Evolutionary conservation across 2,329 filamentous ascomycete species (phyloP).

Genomic region (Aspergillus bombycis): DNA sequence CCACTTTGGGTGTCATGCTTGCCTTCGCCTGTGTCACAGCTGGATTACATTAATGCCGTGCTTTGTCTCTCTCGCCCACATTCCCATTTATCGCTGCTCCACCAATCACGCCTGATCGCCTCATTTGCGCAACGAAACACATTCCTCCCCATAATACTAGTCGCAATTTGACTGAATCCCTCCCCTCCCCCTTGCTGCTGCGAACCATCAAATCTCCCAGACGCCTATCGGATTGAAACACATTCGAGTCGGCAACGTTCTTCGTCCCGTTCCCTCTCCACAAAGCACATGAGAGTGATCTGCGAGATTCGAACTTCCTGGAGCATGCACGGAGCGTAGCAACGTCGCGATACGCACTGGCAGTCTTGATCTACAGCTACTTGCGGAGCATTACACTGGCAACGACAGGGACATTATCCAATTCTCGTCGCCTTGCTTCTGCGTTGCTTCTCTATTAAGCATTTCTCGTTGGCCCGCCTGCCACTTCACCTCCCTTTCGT

Average conservation of each 20-base stretch:
- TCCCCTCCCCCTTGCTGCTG: conserved; percentile 38
- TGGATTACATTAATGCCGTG: conserved; percentile 39
- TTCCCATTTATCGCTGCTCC: conserved; percentile 37
- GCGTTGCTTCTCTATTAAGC: conserved; percentile 25
- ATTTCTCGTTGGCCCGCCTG: conserved; percentile 29
- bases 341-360: conserved; percentile 35
- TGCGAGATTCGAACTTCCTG: conserved; percentile 42
- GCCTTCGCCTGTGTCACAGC: conserved; percentile 41
- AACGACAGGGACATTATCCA: conserved; percentile 38
- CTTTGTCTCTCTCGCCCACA: conserved; percentile 39
- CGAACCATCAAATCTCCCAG: conserved; percentile 34
- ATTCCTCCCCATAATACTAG: conserved; percentile 35
- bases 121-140: conserved; percentile 34
- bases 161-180: conserved; percentile 28
- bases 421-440: conserved; percentile 41
- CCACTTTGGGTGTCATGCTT: conserved; percentile 36
- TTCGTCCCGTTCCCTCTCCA: conserved; percentile 33
- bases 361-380: conserved; percentile 30
- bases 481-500: conserved; percentile 28
- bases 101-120: conserved; percentile 35
- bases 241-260: conserved; percentile 17
- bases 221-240: conserved; percentile 30
- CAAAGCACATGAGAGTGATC: conserved; percentile 41
- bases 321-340: conserved; percentile 48
- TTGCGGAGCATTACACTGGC: conserved; percentile 32